phyloP scores from a whole-genome alignment of 192 early-diverging fungal species.

The Linnemannia schmuckeri region DNA sequence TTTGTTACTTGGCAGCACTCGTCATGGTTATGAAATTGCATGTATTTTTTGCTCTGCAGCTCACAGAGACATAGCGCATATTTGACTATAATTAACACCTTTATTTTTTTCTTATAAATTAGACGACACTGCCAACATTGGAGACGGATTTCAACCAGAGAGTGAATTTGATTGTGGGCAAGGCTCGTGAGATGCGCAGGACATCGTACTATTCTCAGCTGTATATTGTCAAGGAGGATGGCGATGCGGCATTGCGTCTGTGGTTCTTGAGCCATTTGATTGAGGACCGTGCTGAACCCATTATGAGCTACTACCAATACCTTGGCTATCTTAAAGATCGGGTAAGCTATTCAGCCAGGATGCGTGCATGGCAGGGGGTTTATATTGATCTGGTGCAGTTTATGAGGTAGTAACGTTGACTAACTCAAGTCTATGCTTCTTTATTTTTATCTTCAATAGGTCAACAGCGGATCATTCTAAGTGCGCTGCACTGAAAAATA shows the following conservation, averaged over 20 bases:
- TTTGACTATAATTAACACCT: not conserved
- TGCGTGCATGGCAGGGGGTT: not conserved
- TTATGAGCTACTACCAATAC: slow-evolving; percentile 84
- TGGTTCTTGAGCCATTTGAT: slow-evolving; percentile 90
- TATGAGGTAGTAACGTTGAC: not conserved
- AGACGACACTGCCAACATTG: slow-evolving; percentile 76
- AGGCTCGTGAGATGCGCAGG: slow-evolving; percentile 76
- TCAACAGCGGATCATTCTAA: slow-evolving; percentile 46
- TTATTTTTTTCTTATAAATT: not conserved
- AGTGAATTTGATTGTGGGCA: slow-evolving; percentile 81
- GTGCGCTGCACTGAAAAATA: not conserved
- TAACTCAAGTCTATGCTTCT: not conserved
- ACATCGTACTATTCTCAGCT: slow-evolving; percentile 79
- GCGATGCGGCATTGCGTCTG: slow-evolving; percentile 83
- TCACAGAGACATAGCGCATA: not conserved
- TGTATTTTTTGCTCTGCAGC: slow-evolving; percentile 1
- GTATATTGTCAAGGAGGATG: slow-evolving; percentile 94
- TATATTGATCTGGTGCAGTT: not conserved
- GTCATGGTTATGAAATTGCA: not conserved
- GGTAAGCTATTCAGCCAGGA: slow-evolving; percentile 16
- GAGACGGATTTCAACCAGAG: slow-evolving; percentile 82
- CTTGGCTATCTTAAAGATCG: slow-evolving; percentile 81
- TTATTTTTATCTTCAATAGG: slow-evolving; percentile 14
- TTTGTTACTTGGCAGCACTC: not conserved
- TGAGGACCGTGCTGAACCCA: slow-evolving; percentile 90